These are phyloP conservation scores for Corymbia calophylla DNA, from an alignment of 441 rosid genomes.

Conservation along the genomic window DNA sequence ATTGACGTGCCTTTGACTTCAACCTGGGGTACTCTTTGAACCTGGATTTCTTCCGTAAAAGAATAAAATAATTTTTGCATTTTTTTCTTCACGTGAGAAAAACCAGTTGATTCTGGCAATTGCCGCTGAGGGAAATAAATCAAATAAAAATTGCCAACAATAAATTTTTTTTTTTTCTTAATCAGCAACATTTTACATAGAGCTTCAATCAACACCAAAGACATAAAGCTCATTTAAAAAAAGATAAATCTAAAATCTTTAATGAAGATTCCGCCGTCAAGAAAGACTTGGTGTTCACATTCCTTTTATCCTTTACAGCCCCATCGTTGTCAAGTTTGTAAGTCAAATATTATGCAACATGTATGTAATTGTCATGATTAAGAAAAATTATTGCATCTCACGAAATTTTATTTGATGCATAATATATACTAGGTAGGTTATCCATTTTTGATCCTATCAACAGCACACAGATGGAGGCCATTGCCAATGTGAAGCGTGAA, in stretches of 20 bases:
- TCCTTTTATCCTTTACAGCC: not conserved
- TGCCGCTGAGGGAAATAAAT: not conserved
- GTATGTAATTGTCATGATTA: not conserved
- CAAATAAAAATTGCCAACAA: not conserved
- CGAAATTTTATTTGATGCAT: not conserved
- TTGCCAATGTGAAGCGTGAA: not conserved
- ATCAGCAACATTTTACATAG: not conserved
- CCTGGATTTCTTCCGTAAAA: not conserved
- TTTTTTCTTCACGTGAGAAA: not conserved
- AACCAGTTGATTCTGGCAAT: not conserved
- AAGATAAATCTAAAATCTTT: not conserved
- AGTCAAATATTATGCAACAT: not conserved
- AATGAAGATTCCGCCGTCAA: not conserved
- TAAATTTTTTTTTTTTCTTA: not conserved
- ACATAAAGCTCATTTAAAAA: not conserved
- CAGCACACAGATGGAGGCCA: slow-evolving; percentile 15
- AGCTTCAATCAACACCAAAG: not conserved
- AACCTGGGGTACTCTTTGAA: not conserved
- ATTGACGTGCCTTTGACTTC: not conserved
- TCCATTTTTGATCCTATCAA: slow-evolving; percentile 15
- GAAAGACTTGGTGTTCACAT: not conserved
- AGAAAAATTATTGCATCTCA: accelerated
- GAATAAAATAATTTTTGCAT: not conserved
- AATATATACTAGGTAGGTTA: not conserved
- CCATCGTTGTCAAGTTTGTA: accelerated